Evolutionary conservation across 768 basidiomycete species (phyloP).

Genomic region (Mycena alexandri): DNA sequence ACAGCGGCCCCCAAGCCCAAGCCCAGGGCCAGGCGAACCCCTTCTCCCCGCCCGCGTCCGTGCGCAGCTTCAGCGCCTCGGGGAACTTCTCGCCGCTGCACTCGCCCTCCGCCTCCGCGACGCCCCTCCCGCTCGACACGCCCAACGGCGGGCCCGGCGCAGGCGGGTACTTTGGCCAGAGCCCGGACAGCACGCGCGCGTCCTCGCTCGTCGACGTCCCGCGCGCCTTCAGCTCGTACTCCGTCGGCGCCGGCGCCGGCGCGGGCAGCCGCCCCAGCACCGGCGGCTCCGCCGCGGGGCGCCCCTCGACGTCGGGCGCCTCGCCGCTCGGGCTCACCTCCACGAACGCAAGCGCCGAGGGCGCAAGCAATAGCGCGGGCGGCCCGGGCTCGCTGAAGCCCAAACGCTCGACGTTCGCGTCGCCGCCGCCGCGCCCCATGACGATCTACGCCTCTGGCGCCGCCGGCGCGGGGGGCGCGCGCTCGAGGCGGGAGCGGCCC

Average conservation of each 20-base stretch:
- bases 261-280: slow-evolving; percentile 24
- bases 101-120: slow-evolving; percentile 39
- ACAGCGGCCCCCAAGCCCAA: slow-evolving; percentile 21
- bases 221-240: slow-evolving; percentile 25
- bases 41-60: slow-evolving; percentile 66
- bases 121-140: no score
- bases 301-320: no score
- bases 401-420: slow-evolving; percentile 54
- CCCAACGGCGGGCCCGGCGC: no score
- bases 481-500: slow-evolving; percentile 54
- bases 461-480: slow-evolving; percentile 36
- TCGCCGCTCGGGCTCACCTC: no score
- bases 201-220: slow-evolving; percentile 32
- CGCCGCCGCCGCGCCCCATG: slow-evolving; percentile 68
- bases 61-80: slow-evolving; percentile 57
- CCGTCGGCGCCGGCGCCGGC: slow-evolving; percentile 14
- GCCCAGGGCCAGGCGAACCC: slow-evolving; percentile 50
- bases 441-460: slow-evolving; percentile 63
- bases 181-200: slow-evolving; percentile 34
- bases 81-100: no score
- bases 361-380: slow-evolving; percentile 55
- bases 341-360: no score
- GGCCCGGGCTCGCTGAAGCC: no score
- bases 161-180: no score
- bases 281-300: neutral